These are phyloP conservation scores for Reticulascus tulasneorum DNA, from an alignment of 2,329 filamentous ascomycete genomes.

Conservation along the genomic window DNA sequence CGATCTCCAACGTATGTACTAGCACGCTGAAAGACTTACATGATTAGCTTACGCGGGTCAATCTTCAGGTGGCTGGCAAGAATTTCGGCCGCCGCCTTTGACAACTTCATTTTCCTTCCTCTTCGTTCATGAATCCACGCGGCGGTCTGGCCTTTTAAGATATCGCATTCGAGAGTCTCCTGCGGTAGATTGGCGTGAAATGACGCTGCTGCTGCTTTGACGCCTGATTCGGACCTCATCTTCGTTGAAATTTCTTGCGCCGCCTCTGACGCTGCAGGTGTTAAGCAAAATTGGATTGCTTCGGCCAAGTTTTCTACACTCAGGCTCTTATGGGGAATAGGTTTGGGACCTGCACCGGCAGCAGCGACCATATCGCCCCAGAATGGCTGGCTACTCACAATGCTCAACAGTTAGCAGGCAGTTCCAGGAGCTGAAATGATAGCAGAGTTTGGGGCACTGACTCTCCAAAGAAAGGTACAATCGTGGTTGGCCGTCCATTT, in stretches of 20 bases:
- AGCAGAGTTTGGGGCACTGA: too few relatives aligned
- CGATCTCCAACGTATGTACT: rapidly evolving
- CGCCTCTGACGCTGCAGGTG: slow-evolving; percentile 20
- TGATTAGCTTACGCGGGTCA: slow-evolving; percentile 5
- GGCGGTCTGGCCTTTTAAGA: slow-evolving; percentile 42
- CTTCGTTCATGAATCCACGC: slow-evolving; percentile 37
- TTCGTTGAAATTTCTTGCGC: slow-evolving; percentile 27
- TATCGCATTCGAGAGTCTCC: slow-evolving; percentile 26
- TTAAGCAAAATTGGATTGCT: slow-evolving; percentile 29
- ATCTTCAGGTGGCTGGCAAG: slow-evolving; percentile 48
- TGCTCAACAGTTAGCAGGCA: neutral
- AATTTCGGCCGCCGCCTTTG: slow-evolving; percentile 30
- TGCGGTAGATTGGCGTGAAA: slow-evolving; percentile 34
- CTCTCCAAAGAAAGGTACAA: slow-evolving; percentile 49
- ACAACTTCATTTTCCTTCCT: too few relatives aligned
- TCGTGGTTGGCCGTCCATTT: slow-evolving; percentile 45
- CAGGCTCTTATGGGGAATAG: slow-evolving; percentile 31
- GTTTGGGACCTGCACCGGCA: slow-evolving; percentile 33
- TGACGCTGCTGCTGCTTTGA: slow-evolving; percentile 25
- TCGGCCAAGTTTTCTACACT: slow-evolving; percentile 27
- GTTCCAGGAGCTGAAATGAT: too few relatives aligned
- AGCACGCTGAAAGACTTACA: neutral
- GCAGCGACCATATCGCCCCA: slow-evolving; percentile 35
- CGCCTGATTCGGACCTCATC: slow-evolving; percentile 27
- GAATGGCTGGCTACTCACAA: slow-evolving; percentile 29